Percentiles rank a stretch among this genome's conserved stretches.
phyloP scores from a whole-genome alignment of 768 basidiomycete species.

The Chlorophyllum brunneum region DNA sequence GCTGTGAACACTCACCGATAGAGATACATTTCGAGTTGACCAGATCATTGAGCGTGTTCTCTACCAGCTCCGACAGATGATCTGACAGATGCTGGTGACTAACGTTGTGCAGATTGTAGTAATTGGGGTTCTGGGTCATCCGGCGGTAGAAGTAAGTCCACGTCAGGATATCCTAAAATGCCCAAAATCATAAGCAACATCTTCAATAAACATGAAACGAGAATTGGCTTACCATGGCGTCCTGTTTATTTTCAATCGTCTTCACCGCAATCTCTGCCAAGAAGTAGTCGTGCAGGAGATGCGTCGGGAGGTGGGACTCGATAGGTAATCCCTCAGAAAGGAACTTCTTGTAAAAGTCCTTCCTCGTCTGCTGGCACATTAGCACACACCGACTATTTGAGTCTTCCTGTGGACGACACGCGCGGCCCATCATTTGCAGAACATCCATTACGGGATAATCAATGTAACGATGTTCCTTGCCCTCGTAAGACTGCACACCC shows the following conservation, averaged over 20 bases:
- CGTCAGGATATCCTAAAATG: constrained; percentile 94
- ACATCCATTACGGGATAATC: constrained; percentile 99
- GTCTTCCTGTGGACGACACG: constrained; percentile 87
- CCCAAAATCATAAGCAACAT: neutral
- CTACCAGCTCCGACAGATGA: constrained; percentile 93
- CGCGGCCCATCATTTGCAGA: constrained; percentile 99
- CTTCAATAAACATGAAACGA: neutral
- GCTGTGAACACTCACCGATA: constrained; percentile 52
- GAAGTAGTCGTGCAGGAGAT: constrained; percentile 94
- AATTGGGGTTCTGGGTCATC: constrained; percentile 96
- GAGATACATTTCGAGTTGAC: constrained; percentile 94
- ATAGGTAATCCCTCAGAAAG: constrained; percentile 95
- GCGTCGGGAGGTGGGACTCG: constrained; percentile 89
- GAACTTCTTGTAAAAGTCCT: constrained; percentile 99
- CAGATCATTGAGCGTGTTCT: constrained; percentile 86
- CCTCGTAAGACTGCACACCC: constrained; percentile 97
- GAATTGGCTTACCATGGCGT: constrained; percentile 68
- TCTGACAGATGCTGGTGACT: constrained; percentile 95
- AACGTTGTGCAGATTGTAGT: constrained; percentile 92
- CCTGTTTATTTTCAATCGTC: constrained; percentile 99
- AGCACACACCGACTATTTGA: constrained; percentile 89
- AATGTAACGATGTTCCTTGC: constrained; percentile 95
- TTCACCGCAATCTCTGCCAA: constrained; percentile 97
- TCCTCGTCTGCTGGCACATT: constrained; percentile 97
- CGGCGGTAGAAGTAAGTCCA: constrained; percentile 99